Conservation (phyloP, 1,284 basidiomycete genomes). For the Tilletia horrida region DNA sequence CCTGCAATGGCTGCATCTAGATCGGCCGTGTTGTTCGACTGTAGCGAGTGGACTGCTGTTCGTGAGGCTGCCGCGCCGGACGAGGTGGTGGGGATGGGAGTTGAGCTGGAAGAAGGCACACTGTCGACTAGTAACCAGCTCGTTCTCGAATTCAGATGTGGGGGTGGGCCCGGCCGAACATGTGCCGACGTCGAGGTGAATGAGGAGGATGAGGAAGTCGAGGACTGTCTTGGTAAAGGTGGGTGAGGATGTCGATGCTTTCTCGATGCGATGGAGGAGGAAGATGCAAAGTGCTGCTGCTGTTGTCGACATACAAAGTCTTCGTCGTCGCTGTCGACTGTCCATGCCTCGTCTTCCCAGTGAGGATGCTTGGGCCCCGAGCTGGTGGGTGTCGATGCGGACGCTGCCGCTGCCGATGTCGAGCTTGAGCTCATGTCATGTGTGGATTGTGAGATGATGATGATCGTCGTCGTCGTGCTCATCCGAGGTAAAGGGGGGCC, state of each 20-base stretch:
- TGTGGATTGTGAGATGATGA: neutral
- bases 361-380: neutral
- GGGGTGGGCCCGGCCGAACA: neutral
- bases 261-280: neutral
- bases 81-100: neutral
- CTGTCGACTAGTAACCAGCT: slow-evolving; percentile 15
- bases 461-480: no score
- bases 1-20: slow-evolving; percentile 13
- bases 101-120: neutral
- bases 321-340: slow-evolving; percentile 16
- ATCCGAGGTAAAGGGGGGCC: neutral
- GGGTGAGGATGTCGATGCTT: slow-evolving; percentile 5
- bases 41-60: neutral
- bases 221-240: neutral
- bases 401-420: neutral
- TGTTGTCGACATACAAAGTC: slow-evolving; percentile 16
- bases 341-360: slow-evolving; percentile 18
- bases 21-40: neutral
- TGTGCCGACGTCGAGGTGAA: neutral
- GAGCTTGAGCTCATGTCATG: neutral
- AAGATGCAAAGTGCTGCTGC: slow-evolving; percentile 10
- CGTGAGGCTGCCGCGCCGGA: neutral
- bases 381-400: neutral
- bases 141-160: slow-evolving; percentile 2
- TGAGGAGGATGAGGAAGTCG: neutral